Base-by-base conservation (phyloP, 352 stramenopile species). In the Phytophthora palmivora region DNA sequence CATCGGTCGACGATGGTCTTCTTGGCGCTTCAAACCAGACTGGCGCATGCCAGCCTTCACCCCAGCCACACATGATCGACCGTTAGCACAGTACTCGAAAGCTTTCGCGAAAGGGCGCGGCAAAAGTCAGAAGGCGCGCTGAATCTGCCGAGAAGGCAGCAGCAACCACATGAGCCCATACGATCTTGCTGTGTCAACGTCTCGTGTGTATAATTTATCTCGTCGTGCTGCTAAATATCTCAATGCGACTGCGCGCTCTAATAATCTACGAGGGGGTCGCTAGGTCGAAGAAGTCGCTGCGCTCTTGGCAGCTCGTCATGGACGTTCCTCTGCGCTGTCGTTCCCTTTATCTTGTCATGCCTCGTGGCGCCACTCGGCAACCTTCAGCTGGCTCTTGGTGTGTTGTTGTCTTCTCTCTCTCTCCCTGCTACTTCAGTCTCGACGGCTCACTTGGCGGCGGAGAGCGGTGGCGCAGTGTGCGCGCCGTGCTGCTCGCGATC, bases 401-500 rank as follows among this genome's bases (percentile, higher is more conserved):
- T 28, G 24, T 28, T 28, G 24, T 28, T 28, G 6, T 28, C 24
- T 28, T 28, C 24, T 36, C 36, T 39, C 32, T 28, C 53, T 50
- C 55, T 1, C 11, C 9, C 16, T 46, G 16, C n/a, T 37, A 37
- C 12, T 26, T 16, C 30, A 1, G 4, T 18, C 8, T 10, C 18
- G n/a, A 14, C 16, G 22, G n/a, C 36, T 77, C 69, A 77, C 50
- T 77, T 77, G 43, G 54, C 64, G 24, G 64, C 69, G 9, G 69
- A 77, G 32, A 77, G 69, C 22, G 63, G 58, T 2, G 63, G 63
- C 28, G 63, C 54, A 41, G 69, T 45, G 64, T 77, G 63, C 5
- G 69, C 63, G 43, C 63, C 69, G 46, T 73, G 54, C 42, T 77
- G 69, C 50, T 85, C 76, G 44, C 76, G 76, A 64, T 85, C 76